phyloP scores from a whole-genome alignment of 768 basidiomycete species.

The Dendrothele bispora region DNA sequence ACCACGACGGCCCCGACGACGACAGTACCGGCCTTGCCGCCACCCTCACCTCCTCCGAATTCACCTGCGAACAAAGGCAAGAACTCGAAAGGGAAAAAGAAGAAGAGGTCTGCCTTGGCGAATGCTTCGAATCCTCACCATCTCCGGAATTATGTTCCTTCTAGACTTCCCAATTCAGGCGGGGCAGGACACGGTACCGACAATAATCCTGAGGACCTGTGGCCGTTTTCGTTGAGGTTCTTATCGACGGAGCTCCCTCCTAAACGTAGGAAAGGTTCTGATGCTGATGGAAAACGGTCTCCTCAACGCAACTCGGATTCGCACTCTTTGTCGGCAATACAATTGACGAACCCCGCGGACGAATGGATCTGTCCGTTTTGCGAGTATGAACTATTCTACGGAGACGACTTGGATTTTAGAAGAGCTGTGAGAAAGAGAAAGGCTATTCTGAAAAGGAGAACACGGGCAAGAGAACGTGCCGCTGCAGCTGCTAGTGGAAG shows the following conservation, averaged over 20 bases:
- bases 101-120: constrained; percentile 88
- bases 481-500: constrained; percentile 34
- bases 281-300: too few relatives aligned
- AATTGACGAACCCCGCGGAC: constrained; percentile 62
- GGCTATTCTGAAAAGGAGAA: constrained; percentile 60
- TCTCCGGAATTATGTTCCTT: constrained; percentile 90
- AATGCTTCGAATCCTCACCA: constrained; percentile 97
- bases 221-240: constrained; percentile 65
- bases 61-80: neutral
- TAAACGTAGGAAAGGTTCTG: constrained; percentile 33
- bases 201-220: constrained; percentile 52
- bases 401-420: constrained; percentile 68
- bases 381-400: constrained; percentile 91
- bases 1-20: neutral
- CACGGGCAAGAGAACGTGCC: constrained; percentile 62
- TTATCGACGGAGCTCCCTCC: constrained; percentile 67
- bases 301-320: too few relatives aligned
- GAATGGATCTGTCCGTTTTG: constrained; percentile 96
- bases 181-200: constrained; percentile 23
- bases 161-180: constrained; percentile 60
- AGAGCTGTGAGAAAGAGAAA: constrained; percentile 63
- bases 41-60: neutral
- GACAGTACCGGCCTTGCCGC: neutral
- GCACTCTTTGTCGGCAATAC: constrained; percentile 7
- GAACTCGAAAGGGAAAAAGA: constrained; percentile 55